phyloP scores from a whole-genome alignment of 768 basidiomycete genomes.

The Thelephora ganbajun region DNA sequence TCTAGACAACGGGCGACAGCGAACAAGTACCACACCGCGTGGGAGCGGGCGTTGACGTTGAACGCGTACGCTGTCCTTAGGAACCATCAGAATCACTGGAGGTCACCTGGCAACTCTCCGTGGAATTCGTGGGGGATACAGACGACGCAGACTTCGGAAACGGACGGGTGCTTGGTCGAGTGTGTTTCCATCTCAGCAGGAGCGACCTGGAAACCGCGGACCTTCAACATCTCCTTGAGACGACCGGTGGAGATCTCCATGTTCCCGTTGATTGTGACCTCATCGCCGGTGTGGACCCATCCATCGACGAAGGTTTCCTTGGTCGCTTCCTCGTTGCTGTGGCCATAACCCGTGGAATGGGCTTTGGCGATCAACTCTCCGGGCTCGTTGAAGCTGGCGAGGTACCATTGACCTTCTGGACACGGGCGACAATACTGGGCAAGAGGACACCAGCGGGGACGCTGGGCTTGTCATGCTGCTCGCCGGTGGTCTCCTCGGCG shows the following conservation, averaged over 20 bases:
- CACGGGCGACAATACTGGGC: slow-evolving; percentile 39
- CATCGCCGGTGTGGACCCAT: slow-evolving; percentile 18
- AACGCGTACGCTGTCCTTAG: no score
- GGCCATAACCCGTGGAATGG: slow-evolving; percentile 26
- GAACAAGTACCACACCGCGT: no score
- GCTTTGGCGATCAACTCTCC: slow-evolving; percentile 43
- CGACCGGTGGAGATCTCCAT: slow-evolving; percentile 26
- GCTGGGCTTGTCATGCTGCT: slow-evolving; percentile 31
- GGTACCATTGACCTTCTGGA: slow-evolving; percentile 45
- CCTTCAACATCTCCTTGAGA: slow-evolving; percentile 55
- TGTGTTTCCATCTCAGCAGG: slow-evolving; percentile 66
- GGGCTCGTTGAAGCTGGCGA: slow-evolving; percentile 36
- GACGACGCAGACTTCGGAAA: slow-evolving; percentile 52
- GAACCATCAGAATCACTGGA: no score
- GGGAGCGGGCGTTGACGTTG: no score
- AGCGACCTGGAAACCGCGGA: slow-evolving; percentile 60
- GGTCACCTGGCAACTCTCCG: slow-evolving; percentile 42
- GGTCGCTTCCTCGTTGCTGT: slow-evolving; percentile 41
- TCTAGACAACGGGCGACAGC: no score
- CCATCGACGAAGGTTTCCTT: slow-evolving; percentile 13
- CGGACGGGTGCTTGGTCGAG: slow-evolving; percentile 43
- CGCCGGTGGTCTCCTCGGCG: slow-evolving; percentile 48
- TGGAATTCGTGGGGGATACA: slow-evolving; percentile 55
- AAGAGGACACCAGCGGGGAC: slow-evolving; percentile 36
- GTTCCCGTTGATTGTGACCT: slow-evolving; percentile 9